These are phyloP conservation scores for Pycnococcus provasolii DNA, from an alignment of 139 green algal species.

Conservation along the genomic window DNA sequence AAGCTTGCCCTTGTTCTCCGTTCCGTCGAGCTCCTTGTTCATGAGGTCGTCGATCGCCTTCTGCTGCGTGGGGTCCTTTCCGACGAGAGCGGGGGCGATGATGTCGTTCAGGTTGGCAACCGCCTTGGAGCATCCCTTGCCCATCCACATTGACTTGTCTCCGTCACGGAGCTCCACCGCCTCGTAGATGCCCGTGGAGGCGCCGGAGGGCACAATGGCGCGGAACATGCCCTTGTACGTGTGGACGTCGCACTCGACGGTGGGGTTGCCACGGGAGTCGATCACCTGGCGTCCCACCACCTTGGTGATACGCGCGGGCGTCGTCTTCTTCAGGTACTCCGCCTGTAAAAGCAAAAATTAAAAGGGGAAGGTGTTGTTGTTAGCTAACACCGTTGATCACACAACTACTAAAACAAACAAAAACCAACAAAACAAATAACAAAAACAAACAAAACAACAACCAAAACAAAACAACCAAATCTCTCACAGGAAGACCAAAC, in stretches of 20 bases:
- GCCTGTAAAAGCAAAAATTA: constrained; percentile 19
- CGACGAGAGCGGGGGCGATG: constrained; percentile 78
- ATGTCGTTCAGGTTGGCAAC: constrained; percentile 92
- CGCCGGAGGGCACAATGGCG: constrained; percentile 80
- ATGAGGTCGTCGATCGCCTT: constrained; percentile 81
- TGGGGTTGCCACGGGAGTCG: constrained; percentile 95
- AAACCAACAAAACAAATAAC: background rate
- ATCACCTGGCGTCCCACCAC: constrained; percentile 87
- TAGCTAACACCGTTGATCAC: too few species aligned
- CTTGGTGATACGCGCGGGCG: constrained; percentile 60
- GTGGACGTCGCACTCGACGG: constrained; percentile 79
- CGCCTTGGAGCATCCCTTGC: constrained; percentile 89
- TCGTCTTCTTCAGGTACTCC: constrained; percentile 24
- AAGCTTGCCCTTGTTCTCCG: constrained; percentile 92
- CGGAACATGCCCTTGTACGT: constrained; percentile 84
- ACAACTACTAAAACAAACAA: too few species aligned
- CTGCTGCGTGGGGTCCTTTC: constrained; percentile 85
- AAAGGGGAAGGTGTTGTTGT: background rate
- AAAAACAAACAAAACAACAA: background rate
- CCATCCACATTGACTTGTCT: constrained; percentile 67
- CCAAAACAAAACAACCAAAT: background rate
- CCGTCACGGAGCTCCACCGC: constrained; percentile 92
- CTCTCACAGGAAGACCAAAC: background rate
- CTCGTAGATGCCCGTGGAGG: constrained; percentile 92
- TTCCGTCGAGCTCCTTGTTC: constrained; percentile 84